phyloP scores from a whole-genome alignment of 2,329 filamentous ascomycete species.

The Aspergillus ibericus region DNA sequence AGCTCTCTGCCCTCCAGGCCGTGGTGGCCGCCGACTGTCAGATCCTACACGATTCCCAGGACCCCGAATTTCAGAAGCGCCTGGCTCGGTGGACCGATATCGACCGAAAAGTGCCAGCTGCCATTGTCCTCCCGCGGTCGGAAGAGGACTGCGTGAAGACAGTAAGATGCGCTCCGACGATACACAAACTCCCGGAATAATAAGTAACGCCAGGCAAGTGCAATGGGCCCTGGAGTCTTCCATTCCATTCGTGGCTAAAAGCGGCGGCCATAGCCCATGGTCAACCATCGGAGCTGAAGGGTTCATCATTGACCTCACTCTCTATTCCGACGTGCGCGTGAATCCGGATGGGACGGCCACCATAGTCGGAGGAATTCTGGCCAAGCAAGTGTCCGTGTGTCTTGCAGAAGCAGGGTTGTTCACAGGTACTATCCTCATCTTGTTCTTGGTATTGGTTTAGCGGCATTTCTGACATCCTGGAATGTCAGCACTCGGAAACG shows the following conservation, averaged over 20 bases:
- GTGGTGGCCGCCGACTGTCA: neutral
- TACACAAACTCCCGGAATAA: neutral
- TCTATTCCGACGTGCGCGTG: neutral
- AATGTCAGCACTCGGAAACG: neutral
- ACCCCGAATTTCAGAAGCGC: neutral
- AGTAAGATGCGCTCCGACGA: neutral
- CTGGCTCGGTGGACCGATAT: conserved; percentile 1
- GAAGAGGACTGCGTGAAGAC: neutral
- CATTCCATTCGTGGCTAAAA: neutral
- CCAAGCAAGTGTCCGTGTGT: neutral
- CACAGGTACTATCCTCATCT: neutral
- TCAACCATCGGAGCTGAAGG: neutral
- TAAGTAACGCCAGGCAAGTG: neutral
- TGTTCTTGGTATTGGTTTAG: no score
- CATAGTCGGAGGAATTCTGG: neutral
- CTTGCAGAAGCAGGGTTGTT: conserved; percentile 1
- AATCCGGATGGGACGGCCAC: neutral
- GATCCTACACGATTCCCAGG: neutral
- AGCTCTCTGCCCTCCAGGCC: neutral
- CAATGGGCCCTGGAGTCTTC: neutral
- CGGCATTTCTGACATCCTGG: neutral
- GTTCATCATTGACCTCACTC: neutral
- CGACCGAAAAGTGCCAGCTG: neutral
- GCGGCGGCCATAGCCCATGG: conserved; percentile 1
- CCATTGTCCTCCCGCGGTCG: neutral